Conservation (phyloP, 345 rosid genomes). For the Passiflora organensis region DNA sequence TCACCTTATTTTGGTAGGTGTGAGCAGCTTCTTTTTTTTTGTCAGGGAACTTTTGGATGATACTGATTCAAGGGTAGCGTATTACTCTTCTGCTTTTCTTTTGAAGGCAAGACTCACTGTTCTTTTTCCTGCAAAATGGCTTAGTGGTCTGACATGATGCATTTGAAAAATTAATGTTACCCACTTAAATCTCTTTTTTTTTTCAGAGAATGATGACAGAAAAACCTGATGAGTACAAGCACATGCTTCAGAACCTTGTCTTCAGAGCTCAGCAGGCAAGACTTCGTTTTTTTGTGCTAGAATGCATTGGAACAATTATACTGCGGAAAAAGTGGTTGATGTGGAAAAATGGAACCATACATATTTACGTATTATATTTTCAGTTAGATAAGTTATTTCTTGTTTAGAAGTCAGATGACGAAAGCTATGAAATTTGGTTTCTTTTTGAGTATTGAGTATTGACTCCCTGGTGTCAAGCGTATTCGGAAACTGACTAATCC, state of each 20-base stretch:
- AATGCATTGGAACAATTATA: neutral
- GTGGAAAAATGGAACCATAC: too few species aligned
- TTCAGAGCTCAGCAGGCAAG: constrained; percentile 94
- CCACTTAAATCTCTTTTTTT: constrained; percentile 5
- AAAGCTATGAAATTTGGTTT: too few species aligned
- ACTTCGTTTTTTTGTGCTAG: neutral
- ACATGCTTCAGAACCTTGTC: constrained; percentile 91
- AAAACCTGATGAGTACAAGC: constrained; percentile 87
- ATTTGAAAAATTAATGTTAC: constrained; percentile 18
- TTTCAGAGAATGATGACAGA: constrained; percentile 99
- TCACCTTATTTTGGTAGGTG: neutral
- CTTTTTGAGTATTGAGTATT: too few species aligned
- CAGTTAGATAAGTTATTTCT: too few species aligned
- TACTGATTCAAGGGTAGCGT: constrained; percentile 94
- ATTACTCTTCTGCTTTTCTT: constrained; percentile 93
- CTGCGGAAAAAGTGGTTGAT: too few species aligned
- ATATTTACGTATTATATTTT: too few species aligned
- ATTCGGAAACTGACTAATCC: too few species aligned
- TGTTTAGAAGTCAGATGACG: too few species aligned
- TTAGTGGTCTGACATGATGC: neutral
- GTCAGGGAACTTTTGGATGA: constrained; percentile 92
- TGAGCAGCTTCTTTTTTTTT: constrained; percentile 10
- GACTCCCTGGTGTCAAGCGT: too few species aligned
- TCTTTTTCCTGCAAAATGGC: constrained; percentile 5
- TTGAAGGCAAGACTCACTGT: constrained; percentile 59